A percentile compares a stretch with the other conserved stretches of the same genome.
These are phyloP conservation scores for Claviceps purpurea DNA, from an alignment of 2,329 filamentous ascomycete species.

Conservation along the genomic window DNA sequence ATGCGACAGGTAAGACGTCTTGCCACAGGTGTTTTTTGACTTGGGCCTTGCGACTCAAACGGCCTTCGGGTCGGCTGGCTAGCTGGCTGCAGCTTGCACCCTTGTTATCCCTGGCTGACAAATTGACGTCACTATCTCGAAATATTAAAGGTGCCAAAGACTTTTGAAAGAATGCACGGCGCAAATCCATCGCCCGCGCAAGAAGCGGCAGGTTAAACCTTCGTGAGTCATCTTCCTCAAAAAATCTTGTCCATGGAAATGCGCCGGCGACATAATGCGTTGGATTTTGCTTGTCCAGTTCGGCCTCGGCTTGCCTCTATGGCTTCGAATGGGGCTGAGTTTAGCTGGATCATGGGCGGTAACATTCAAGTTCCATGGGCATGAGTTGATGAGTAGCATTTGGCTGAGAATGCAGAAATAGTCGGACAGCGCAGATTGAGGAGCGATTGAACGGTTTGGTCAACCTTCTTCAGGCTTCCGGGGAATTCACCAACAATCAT, in stretches of 20 bases:
- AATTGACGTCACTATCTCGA: background rate
- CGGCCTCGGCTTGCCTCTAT: too few species aligned
- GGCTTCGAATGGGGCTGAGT: too few species aligned
- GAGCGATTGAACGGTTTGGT: conserved; percentile 35
- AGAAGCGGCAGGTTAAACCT: conserved; percentile 36
- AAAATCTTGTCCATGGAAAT: background rate
- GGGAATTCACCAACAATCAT: conserved; percentile 19
- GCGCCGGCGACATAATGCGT: background rate
- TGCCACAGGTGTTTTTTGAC: too few species aligned
- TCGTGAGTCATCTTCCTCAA: conserved; percentile 26
- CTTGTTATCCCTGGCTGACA: conserved; percentile 1
- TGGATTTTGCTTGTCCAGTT: too few species aligned
- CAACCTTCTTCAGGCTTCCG: conserved; percentile 30
- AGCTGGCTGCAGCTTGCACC: background rate
- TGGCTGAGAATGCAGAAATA: conserved; percentile 10
- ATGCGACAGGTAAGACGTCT: conserved; percentile 30
- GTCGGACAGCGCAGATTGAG: conserved; percentile 36
- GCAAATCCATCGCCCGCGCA: conserved; percentile 35
- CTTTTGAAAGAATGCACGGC: conserved; percentile 32
- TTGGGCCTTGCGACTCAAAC: too few species aligned
- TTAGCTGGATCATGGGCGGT: too few species aligned
- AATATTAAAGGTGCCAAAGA: conserved; percentile 28
- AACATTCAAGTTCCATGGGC: too few species aligned
- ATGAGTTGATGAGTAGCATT: too few species aligned
- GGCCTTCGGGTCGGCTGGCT: too few species aligned